Percentiles rank a stretch among this genome's conserved stretches.
These are phyloP conservation scores for Marasmius sp. DNA, from an alignment of 1,284 basidiomycete genomes.

Conservation along the genomic window DNA sequence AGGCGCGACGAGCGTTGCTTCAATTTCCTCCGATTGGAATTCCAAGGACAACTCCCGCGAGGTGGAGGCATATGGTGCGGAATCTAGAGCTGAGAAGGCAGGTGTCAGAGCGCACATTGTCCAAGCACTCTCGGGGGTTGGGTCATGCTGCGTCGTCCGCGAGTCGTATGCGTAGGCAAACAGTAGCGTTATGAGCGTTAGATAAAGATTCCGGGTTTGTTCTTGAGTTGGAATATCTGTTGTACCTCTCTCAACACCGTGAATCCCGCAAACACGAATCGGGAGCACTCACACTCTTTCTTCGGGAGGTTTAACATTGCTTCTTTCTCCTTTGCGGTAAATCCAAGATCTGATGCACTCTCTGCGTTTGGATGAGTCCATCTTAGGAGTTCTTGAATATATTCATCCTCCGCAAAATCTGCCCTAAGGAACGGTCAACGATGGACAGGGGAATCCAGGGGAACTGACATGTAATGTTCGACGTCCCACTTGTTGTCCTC, in stretches of 20 bases:
- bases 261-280: background rate
- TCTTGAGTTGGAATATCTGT: constrained; percentile 57
- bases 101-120: constrained; percentile 70
- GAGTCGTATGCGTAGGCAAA: constrained; percentile 78
- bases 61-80: constrained; percentile 47
- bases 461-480: constrained; percentile 74
- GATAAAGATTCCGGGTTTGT: constrained; percentile 62
- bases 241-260: constrained; percentile 8
- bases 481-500: constrained; percentile 78
- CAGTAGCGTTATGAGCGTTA: constrained; percentile 66
- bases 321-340: constrained; percentile 69
- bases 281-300: constrained; percentile 65
- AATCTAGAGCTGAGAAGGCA: constrained; percentile 75
- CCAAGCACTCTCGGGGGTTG: constrained; percentile 83
- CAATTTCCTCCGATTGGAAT: constrained; percentile 49
- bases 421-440: constrained; percentile 47
- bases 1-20: constrained; percentile 51
- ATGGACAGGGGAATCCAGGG: background rate
- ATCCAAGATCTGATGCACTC: constrained; percentile 40
- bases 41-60: constrained; percentile 19
- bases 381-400: constrained; percentile 64
- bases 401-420: constrained; percentile 72
- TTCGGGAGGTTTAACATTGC: constrained; percentile 68
- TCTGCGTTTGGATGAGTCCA: constrained; percentile 58
- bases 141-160: constrained; percentile 71